Evolutionary conservation across 495 filamentous ascomycete genomes (phyloP).

Genomic region (Ramalina peruviana): DNA sequence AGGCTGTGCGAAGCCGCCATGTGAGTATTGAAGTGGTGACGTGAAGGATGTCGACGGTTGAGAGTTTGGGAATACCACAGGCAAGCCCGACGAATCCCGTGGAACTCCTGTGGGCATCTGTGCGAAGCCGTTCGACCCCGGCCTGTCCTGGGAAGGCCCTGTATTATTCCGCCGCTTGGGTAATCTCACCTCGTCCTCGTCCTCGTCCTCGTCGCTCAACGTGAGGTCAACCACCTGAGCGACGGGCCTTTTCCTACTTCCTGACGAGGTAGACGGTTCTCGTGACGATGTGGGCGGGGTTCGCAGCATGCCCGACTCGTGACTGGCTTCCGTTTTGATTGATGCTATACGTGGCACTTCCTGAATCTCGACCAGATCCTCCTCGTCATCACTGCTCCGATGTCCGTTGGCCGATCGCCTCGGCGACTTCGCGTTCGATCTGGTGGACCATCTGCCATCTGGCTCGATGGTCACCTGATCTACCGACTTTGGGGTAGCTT

Average conservation of each 20-base stretch:
- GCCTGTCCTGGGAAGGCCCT: too few relatives aligned
- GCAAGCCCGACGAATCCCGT: too few relatives aligned
- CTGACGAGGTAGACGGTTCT: constrained; percentile 35
- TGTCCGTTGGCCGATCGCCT: constrained; percentile 23
- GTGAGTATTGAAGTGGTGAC: neutral
- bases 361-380: constrained; percentile 56
- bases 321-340: constrained; percentile 33
- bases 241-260: constrained; percentile 46
- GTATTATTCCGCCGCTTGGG: constrained; percentile 34
- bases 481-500: constrained; percentile 47
- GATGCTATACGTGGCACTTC: constrained; percentile 29
- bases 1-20: too few relatives aligned
- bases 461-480: constrained; percentile 88
- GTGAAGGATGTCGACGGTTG: neutral
- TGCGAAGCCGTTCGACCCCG: too few relatives aligned
- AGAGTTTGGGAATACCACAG: neutral
- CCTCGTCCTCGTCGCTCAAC: constrained; percentile 51
- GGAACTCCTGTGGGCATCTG: too few relatives aligned
- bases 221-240: constrained; percentile 69
- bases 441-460: constrained; percentile 59
- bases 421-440: constrained; percentile 24
- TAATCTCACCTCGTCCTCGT: constrained; percentile 47
- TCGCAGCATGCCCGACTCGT: constrained; percentile 23
- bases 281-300: constrained; percentile 42
- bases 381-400: constrained; percentile 41